Evolutionary conservation across 2,329 filamentous ascomycete genomes (phyloP).

Genomic region (Alternaria metachromatica): DNA sequence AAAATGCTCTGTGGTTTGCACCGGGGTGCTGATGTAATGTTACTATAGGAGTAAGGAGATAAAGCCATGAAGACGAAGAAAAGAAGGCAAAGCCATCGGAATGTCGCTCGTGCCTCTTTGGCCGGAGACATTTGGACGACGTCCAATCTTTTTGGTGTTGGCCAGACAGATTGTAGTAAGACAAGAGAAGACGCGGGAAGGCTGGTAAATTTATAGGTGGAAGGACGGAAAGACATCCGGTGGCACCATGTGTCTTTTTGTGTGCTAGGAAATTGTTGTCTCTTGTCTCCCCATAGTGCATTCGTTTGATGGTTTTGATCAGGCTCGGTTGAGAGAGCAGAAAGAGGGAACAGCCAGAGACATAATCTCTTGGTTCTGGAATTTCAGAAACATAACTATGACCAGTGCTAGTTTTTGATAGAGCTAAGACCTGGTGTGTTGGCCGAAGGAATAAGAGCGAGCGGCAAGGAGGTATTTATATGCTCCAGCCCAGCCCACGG

Average conservation of each 20-base stretch:
- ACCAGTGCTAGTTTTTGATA: too few species aligned
- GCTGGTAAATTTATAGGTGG: neutral
- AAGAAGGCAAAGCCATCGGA: neutral
- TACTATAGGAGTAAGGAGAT: too few species aligned
- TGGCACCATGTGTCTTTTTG: neutral
- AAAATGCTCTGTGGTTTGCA: too few species aligned
- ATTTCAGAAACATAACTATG: too few species aligned
- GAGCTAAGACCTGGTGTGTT: too few species aligned
- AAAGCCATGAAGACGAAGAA: neutral
- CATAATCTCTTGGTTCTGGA: neutral
- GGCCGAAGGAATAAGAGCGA: neutral
- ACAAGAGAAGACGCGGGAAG: neutral
- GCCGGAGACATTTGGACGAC: neutral
- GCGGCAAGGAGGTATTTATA: neutral
- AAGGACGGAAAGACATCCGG: neutral
- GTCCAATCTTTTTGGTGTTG: neutral
- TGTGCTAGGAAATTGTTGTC: neutral
- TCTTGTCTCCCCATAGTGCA: accelerated
- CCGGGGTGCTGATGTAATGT: too few species aligned
- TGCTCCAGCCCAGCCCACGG: neutral
- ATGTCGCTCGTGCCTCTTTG: neutral
- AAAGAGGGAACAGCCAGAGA: neutral
- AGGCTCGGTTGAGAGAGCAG: neutral
- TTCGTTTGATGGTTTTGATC: neutral
- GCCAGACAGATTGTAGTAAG: neutral